Percentiles rank a stretch among this genome's conserved stretches.
phyloP scores from a whole-genome alignment of 176 grass and related monocot species.

The Avena sativa region DNA sequence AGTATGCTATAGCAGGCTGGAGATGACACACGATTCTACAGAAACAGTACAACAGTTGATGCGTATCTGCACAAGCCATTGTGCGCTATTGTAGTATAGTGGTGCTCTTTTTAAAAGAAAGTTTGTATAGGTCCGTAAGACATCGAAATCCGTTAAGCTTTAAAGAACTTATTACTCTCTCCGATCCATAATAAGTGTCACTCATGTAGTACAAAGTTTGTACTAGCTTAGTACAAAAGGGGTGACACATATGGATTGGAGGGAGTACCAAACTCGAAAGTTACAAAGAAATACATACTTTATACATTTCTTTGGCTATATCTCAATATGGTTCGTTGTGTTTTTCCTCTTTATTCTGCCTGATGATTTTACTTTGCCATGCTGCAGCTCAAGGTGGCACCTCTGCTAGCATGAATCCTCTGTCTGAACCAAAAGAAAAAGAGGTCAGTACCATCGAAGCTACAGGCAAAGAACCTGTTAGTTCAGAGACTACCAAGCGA shows the following conservation, averaged over 20 bases:
- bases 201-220: no score
- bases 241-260: no score
- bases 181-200: no score
- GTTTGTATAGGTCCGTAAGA: background rate
- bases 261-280: background rate
- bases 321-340: background rate
- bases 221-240: no score
- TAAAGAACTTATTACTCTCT: background rate
- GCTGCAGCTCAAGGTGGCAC: conserved; percentile 39
- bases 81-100: background rate
- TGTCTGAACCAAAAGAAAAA: conserved; percentile 37
- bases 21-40: background rate
- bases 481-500: conserved; percentile 16
- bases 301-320: background rate
- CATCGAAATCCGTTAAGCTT: background rate
- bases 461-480: background rate
- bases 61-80: background rate
- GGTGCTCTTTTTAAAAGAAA: background rate
- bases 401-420: conserved; percentile 20
- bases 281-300: background rate
- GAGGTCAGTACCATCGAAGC: background rate
- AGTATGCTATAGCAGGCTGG: background rate
- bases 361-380: conserved; percentile 22
- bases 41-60: background rate
- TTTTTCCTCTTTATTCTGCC: background rate